Conservation (phyloP, 2,329 filamentous ascomycete species). For the Gremmenia infestans region DNA sequence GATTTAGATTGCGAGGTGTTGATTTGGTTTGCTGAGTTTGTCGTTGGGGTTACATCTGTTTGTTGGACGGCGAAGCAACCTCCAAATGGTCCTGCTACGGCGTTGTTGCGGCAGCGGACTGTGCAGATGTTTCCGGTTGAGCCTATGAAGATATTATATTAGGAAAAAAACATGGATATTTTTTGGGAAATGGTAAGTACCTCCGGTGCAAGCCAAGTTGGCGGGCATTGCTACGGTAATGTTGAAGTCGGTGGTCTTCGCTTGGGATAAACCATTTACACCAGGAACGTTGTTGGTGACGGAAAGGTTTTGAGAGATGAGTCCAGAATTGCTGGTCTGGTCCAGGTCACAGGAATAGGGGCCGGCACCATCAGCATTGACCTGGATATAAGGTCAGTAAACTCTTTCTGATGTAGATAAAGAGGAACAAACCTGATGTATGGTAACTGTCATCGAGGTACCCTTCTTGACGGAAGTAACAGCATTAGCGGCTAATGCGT, state of each 20-base stretch:
- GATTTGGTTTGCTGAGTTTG: conserved; percentile 43
- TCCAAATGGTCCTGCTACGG: conserved; percentile 51
- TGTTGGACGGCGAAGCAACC: conserved; percentile 57
- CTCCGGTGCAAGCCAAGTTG: conserved; percentile 44
- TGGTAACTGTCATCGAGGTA: conserved; percentile 41
- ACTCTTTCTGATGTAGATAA: background rate
- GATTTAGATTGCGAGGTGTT: conserved; percentile 41
- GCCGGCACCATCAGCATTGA: conserved; percentile 50
- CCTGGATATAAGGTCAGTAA: conserved; percentile 14
- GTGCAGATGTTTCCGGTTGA: conserved; percentile 55
- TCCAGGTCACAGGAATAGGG: conserved; percentile 52
- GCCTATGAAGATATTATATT: conserved; percentile 26
- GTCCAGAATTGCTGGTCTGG: conserved; percentile 37
- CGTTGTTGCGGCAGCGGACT: conserved; percentile 54
- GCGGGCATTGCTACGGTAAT: conserved; percentile 50
- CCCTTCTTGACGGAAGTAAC: conserved; percentile 48
- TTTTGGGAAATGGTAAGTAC: conserved; percentile 32
- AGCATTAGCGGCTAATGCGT: conserved; percentile 39
- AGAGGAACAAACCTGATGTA: conserved; percentile 39
- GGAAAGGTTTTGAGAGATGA: conserved; percentile 43
- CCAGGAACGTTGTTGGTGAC: conserved; percentile 57
- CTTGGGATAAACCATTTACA: conserved; percentile 51
- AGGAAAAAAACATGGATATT: background rate
- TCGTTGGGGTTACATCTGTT: conserved; percentile 37
- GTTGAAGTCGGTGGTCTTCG: conserved; percentile 49